Base-by-base conservation (phyloP, 331 rosid species). In the Malus hybrid region DNA sequence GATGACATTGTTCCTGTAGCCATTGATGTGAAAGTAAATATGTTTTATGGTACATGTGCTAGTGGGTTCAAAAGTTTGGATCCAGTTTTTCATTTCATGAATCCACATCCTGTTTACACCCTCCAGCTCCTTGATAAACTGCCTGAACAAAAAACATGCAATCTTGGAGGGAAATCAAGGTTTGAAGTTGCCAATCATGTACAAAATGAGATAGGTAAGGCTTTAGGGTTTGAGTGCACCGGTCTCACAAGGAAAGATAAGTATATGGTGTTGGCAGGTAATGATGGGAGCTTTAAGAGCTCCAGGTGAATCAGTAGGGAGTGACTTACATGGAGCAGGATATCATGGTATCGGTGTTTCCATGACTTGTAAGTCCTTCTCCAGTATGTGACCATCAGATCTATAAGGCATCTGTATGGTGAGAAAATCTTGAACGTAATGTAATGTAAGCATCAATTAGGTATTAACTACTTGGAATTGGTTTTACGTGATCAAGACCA, bases 41-140 rank as follows among this genome's bases (percentile, higher is more conserved):
- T 90, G 93, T 90, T 87, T 48, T 87, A 88, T 32, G 87, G 96
- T 34, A 85, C 90, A 48, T 88, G 88, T 34, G 93, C 96, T 6
- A 33, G 87, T 11, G 93, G 96, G 9, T 71, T 71, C 1, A 90
- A 90, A 71, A 78, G 76, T 4, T 78, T 88, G 64, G 93, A 88
- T 69, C 86, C 93, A 0, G 6, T 82, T 26, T 83, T 78, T 53
- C 75, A 71, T 53, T 33, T 66, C 12, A 3, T 90, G 87, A 90
- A 90, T 58, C 92, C 92, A 61, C 69, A 68, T 66, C 87, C 88
- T 13, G 13, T 73, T 4, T 88, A 86, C 53, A 33, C 12, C 1
- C 10, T 84, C 1, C 80, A 60, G 32, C 0, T 90, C 36, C 84
- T 86, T 0, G 84, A 82, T n/a, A 76, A 68, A 53, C 13, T 87